These are phyloP conservation scores for Capsella bursapastoris DNA, from an alignment of 345 rosid species.

Conservation along the genomic window DNA sequence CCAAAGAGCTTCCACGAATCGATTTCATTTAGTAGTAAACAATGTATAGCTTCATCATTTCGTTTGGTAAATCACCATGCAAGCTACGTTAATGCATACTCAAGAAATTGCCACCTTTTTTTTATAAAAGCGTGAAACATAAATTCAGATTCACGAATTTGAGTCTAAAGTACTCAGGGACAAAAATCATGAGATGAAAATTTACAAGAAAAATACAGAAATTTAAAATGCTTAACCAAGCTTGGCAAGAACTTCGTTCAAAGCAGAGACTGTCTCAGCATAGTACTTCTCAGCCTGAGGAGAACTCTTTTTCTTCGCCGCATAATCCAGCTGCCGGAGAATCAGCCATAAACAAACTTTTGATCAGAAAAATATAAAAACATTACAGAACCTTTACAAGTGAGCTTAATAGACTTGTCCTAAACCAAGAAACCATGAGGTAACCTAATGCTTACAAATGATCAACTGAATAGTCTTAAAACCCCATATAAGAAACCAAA, in stretches of 20 bases:
- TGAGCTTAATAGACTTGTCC: constrained; percentile 2
- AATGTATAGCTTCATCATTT: neutral
- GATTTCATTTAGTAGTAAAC: neutral
- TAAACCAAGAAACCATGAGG: neutral
- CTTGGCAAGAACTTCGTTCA: constrained; percentile 86
- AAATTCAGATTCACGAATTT: constrained; percentile 19
- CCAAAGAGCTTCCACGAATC: neutral
- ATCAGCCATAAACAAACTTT: constrained; percentile 16
- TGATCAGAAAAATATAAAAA: neutral
- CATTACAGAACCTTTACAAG: neutral
- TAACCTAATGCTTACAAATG: neutral
- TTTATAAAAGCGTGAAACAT: constrained; percentile 21
- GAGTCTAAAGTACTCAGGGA: constrained; percentile 25
- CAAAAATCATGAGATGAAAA: constrained; percentile 28
- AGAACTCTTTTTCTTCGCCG: constrained; percentile 86
- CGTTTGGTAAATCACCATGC: neutral
- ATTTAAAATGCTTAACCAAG: constrained; percentile 62
- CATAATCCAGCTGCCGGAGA: constrained; percentile 73
- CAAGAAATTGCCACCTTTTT: constrained; percentile 8
- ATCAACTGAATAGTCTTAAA: neutral
- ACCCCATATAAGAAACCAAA: neutral
- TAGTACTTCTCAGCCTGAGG: constrained; percentile 88
- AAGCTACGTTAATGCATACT: constrained; percentile 5
- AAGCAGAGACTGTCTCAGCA: constrained; percentile 67
- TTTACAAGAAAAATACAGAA: constrained; percentile 34